These are phyloP conservation scores for Lentinula edodes DNA, from an alignment of 768 basidiomycete genomes.

Conservation along the genomic window DNA sequence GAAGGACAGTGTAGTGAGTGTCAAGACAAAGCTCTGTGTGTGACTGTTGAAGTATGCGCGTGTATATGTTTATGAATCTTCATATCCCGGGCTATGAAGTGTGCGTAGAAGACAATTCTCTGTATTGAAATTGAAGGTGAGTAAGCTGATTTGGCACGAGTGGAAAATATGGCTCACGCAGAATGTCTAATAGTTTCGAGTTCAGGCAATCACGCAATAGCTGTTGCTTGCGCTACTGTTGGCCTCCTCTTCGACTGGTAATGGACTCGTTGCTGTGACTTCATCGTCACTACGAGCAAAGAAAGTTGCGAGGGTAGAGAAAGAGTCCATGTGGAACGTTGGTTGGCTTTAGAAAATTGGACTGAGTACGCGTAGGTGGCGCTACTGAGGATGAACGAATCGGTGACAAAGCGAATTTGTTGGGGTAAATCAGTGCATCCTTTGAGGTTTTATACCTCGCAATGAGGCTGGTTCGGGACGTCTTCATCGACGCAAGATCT, in stretches of 20 bases:
- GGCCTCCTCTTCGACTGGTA: slow-evolving; percentile 3
- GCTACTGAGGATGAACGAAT: slow-evolving; percentile 1
- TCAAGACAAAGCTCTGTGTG: background rate
- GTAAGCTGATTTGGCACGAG: background rate
- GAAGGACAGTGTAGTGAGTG: background rate
- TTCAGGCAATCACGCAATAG: slow-evolving; percentile 3
- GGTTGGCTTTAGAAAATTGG: background rate
- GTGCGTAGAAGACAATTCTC: background rate
- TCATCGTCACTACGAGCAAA: background rate
- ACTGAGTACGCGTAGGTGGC: background rate
- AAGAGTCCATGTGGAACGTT: slow-evolving; percentile 1
- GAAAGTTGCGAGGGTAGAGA: background rate
- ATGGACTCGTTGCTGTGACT: background rate
- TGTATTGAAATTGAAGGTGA: background rate
- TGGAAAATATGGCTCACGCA: background rate
- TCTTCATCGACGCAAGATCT: background rate
- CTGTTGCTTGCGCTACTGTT: slow-evolving; percentile 1
- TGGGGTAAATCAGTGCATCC: background rate
- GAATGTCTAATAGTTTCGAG: background rate
- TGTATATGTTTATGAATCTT: too few relatives aligned
- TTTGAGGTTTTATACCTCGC: background rate
- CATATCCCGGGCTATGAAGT: background rate
- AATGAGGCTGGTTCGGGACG: background rate
- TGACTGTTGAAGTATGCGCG: background rate
- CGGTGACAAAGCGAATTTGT: background rate